Evolutionary conservation across 2,329 filamentous ascomycete species (phyloP), one percentile per base, ranked within the genome.

Genomic region (Onygena corvina): DNA sequence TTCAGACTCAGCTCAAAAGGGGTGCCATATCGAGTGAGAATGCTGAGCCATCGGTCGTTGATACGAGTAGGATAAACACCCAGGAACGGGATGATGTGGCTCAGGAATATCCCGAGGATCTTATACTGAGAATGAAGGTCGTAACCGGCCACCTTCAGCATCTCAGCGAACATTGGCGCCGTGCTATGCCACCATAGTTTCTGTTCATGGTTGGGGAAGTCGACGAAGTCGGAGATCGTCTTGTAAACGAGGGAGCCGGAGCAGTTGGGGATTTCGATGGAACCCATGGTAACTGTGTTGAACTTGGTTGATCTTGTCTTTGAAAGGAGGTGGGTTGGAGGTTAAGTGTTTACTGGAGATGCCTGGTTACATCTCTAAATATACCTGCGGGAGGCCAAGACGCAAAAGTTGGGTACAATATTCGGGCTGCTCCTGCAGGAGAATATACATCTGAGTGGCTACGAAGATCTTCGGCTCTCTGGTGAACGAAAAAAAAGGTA

Each of bases 161-260:
- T 48, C 20, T 50, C 49, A 4, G 50, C 50, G 8, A 57, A 46
- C 52, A 59, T 53, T 3, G 54, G 50, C 1, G 45, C 57, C 9
- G 49, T 54, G n/a, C 52, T 56, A 16, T 57, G 38, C 57, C 58
- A 60, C 58, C 57, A 59, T 7, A 48, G 30, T 23, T 44, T 23
- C 29, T 59, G 48, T 27, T 53, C 48, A 3, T 53, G 35, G 31
- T 52, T 49, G n/a, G 34, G 21, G 23, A 54, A 52, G 12, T n/a
- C 33, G 12, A 50, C 14, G 35, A 23, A 34, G n/a, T 47, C 42
- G 23, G 48, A 33, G n/a, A 46, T 23, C 11, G 30, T 20, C 40
- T 46, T 45, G 33, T 40, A 40, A 21, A 40, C 36, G 36, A 40
- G 6, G 6, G 36, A 23, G 36, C 36, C 36, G 36, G 36, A 40